A percentile compares a stretch with the other conserved stretches of the same genome.
These are phyloP conservation scores for Candida fluviatilis DNA, from an alignment of 805 yeast genomes.

Conservation along the genomic window DNA sequence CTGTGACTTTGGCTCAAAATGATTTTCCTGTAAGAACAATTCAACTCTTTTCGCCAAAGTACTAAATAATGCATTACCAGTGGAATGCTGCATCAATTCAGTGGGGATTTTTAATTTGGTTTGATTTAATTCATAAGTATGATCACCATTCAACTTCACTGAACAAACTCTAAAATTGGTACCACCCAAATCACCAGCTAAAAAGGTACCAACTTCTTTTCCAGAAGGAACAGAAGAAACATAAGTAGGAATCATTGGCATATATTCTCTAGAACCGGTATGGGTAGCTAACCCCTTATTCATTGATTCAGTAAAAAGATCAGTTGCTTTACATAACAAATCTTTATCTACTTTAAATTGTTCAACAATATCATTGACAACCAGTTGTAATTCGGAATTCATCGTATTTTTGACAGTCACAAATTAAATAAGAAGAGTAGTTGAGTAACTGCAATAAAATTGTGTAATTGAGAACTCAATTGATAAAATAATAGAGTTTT, in stretches of 20 bases:
- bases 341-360: constrained; percentile 42
- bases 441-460: too few relatives aligned
- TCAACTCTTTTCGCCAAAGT: constrained; percentile 71
- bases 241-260: constrained; percentile 90
- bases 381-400: constrained; percentile 19
- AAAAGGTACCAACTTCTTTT: constrained; percentile 69
- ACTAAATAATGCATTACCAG: constrained; percentile 63
- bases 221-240: constrained; percentile 87
- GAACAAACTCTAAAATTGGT: constrained; percentile 95
- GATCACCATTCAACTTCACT: constrained; percentile 69
- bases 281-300: constrained; percentile 51
- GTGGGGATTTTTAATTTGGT: constrained; percentile 75
- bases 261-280: constrained; percentile 36
- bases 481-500: too few relatives aligned
- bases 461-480: too few relatives aligned
- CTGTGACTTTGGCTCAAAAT: constrained; percentile 37
- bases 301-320: constrained; percentile 57
- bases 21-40: constrained; percentile 63
- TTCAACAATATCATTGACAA: constrained; percentile 33
- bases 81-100: constrained; percentile 62
- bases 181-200: constrained; percentile 96
- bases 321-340: constrained; percentile 44
- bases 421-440: too few relatives aligned
- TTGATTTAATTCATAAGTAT: constrained; percentile 74
- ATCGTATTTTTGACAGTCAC: too few relatives aligned